phyloP scores from a whole-genome alignment of 1,284 basidiomycete genomes.

The Ceratobasidium sp. region DNA sequence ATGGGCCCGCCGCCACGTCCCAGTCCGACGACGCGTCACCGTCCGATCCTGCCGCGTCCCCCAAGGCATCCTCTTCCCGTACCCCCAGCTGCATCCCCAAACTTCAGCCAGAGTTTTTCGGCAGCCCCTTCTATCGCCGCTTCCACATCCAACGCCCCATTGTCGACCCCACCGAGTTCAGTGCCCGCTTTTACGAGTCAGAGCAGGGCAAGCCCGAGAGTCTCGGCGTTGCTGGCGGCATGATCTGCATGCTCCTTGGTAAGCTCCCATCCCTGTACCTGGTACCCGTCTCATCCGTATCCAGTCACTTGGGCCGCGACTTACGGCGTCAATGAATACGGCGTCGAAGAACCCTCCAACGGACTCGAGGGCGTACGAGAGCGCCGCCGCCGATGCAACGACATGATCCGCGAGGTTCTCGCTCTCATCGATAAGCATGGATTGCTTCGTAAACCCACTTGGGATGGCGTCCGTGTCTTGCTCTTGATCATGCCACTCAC shows the following conservation, averaged over 20 bases:
- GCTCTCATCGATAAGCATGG: slow-evolving; percentile 81
- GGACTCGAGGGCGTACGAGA: slow-evolving; percentile 55
- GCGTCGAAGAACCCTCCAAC: slow-evolving; percentile 58
- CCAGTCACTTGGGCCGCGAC: slow-evolving; percentile 74
- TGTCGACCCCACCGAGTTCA: slow-evolving; percentile 72
- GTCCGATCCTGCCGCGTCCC: slow-evolving; percentile 6
- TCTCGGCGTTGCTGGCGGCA: slow-evolving; percentile 39
- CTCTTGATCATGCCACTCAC: slow-evolving; percentile 82
- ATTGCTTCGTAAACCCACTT: slow-evolving; percentile 80
- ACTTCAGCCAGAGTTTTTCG: slow-evolving; percentile 80
- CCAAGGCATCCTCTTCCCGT: slow-evolving; percentile 36
- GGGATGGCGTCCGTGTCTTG: slow-evolving; percentile 84
- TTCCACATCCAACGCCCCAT: slow-evolving; percentile 78
- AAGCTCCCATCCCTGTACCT: slow-evolving; percentile 14
- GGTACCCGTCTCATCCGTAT: not conserved
- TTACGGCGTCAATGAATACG: slow-evolving; percentile 83
- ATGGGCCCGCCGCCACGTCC: slow-evolving; percentile 49
- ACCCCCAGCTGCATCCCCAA: slow-evolving; percentile 67
- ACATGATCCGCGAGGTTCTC: slow-evolving; percentile 78
- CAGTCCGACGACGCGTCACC: slow-evolving; percentile 41
- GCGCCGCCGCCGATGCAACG: slow-evolving; percentile 58
- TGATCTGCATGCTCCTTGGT: slow-evolving; percentile 47
- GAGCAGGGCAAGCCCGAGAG: slow-evolving; percentile 39
- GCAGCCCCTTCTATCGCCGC: slow-evolving; percentile 81
- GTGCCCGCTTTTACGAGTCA: slow-evolving; percentile 61